Evolutionary conservation across 1,284 basidiomycete genomes (phyloP).

Genomic region (Leccinum colubrinum): DNA sequence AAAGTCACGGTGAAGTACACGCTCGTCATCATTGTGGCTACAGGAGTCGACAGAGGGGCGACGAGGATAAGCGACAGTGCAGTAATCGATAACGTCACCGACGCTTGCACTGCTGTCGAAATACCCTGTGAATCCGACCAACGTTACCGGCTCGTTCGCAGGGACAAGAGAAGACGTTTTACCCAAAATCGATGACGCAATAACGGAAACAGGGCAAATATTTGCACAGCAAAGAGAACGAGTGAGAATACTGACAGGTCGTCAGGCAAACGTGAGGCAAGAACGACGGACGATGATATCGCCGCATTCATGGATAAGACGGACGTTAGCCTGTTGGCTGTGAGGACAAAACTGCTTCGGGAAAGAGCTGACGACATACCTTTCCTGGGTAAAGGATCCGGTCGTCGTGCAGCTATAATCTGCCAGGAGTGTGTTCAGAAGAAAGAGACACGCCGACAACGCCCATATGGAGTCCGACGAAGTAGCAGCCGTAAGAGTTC

Average conservation of each 20-base stretch:
- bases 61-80: conserved; percentile 50
- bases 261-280: conserved; percentile 85
- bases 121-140: conserved; percentile 39
- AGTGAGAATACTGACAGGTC: conserved; percentile 90
- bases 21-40: conserved; percentile 49
- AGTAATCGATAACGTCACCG: conserved; percentile 51
- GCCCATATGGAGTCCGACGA: conserved; percentile 98
- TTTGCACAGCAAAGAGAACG: conserved; percentile 81
- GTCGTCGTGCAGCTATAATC: conserved; percentile 53
- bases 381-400: conserved; percentile 37
- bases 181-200: conserved; percentile 81
- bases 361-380: conserved; percentile 28
- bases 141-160: conserved; percentile 18
- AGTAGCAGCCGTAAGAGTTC: conserved; percentile 91
- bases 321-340: conserved; percentile 68
- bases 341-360: conserved; percentile 19
- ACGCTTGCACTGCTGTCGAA: conserved; percentile 42
- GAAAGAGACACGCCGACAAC: conserved; percentile 67
- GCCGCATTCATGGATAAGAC: conserved; percentile 95
- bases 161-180: conserved; percentile 26
- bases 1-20: conserved; percentile 62
- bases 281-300: conserved; percentile 90
- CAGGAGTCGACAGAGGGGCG: conserved; percentile 49
- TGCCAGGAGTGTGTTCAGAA: conserved; percentile 61
- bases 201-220: conserved; percentile 85